A percentile compares a stretch with the other conserved stretches of the same genome.
These are phyloP conservation scores for Anastatica hierochuntica DNA, from an alignment of 345 rosid species.

Conservation along the genomic window DNA sequence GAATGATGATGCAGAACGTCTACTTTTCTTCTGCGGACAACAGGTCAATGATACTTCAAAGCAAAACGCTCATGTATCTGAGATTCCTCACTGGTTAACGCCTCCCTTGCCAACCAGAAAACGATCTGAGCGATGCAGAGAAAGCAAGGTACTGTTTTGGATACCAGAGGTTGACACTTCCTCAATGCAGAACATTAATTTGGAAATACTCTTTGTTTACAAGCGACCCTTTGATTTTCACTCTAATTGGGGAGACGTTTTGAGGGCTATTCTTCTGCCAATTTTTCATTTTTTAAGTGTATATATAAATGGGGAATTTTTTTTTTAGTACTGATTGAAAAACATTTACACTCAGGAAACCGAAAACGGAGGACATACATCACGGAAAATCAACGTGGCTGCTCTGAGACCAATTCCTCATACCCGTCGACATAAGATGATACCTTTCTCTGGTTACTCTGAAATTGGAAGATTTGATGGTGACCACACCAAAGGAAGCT, in stretches of 20 bases:
- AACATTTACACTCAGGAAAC: conserved; percentile 20
- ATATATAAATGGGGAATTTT: too few species aligned
- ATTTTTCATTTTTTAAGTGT: too few species aligned
- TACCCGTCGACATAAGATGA: conserved; percentile 62
- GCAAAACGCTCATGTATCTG: conserved; percentile 25
- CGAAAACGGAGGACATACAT: conserved; percentile 46
- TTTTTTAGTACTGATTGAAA: too few species aligned
- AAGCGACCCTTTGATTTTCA: conserved; percentile 1
- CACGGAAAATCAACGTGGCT: conserved; percentile 46
- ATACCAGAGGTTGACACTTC: too few species aligned
- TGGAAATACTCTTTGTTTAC: too few species aligned
- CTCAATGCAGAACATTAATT: too few species aligned
- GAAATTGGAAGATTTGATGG: conserved; percentile 70
- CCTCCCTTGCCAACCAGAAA: conserved; percentile 79
- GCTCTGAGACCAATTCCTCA: conserved; percentile 95
- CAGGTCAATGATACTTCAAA: conserved; percentile 33
- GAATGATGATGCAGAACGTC: conserved; percentile 86
- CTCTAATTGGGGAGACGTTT: not conserved
- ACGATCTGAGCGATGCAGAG: conserved; percentile 48
- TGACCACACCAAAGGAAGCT: conserved; percentile 53
- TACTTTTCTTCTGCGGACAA: conserved; percentile 64
- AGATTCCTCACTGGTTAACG: conserved; percentile 66
- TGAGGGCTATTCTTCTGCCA: not conserved
- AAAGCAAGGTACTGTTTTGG: conserved; percentile 31
- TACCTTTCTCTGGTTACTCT: conserved; percentile 64